phyloP scores from a whole-genome alignment of 2,329 filamentous ascomycete genomes.

The Dothistroma pini region DNA sequence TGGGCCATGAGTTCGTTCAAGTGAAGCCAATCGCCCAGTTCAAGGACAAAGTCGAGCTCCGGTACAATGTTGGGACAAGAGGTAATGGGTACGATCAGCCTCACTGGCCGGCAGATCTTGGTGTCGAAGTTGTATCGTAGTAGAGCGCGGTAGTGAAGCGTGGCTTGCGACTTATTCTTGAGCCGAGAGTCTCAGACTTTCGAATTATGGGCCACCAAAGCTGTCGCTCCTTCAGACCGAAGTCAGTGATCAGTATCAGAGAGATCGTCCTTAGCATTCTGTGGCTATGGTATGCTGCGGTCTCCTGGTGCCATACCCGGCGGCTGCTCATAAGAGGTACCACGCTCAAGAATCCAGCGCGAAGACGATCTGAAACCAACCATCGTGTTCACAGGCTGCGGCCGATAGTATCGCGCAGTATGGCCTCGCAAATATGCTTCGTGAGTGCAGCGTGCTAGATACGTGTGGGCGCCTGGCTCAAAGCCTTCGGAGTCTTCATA shows the following conservation, averaged over 20 bases:
- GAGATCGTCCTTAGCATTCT: too few relatives aligned
- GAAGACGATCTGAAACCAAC: not conserved
- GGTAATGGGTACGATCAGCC: constrained; percentile 50
- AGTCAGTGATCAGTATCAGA: not conserved
- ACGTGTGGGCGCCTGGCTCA: not conserved
- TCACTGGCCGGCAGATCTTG: constrained; percentile 42
- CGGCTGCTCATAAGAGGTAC: not conserved
- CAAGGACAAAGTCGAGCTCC: constrained; percentile 38
- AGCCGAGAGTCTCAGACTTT: not conserved
- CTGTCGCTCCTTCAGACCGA: not conserved
- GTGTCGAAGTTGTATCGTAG: constrained; percentile 15
- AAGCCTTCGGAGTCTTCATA: not conserved
- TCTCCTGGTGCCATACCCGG: not conserved
- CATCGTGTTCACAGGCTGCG: not conserved
- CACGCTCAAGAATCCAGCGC: not conserved
- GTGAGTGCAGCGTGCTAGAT: not conserved
- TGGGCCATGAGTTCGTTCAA: constrained; percentile 39
- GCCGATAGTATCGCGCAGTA: not conserved
- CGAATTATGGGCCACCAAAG: not conserved
- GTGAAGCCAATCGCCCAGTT: constrained; percentile 48
- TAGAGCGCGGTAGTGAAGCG: not conserved
- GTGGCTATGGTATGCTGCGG: too few relatives aligned
- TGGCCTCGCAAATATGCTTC: not conserved
- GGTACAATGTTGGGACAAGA: constrained; percentile 50
- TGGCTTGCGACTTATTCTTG: not conserved